phyloP scores from a whole-genome alignment of 1,139 yeast species.

The Saccharomyces hybrid region DNA sequence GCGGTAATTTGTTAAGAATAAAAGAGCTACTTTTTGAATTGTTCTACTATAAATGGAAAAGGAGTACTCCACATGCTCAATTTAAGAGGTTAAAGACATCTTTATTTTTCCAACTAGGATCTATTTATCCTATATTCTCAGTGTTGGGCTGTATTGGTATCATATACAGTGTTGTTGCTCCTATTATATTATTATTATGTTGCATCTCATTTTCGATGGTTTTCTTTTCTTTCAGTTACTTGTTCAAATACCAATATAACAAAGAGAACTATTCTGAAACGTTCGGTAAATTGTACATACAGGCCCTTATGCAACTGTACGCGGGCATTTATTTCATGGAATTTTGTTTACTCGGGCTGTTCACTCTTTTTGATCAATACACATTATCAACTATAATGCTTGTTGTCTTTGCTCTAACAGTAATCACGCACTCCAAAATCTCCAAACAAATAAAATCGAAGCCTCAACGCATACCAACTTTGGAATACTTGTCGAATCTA shows the following conservation, averaged over 20 bases:
- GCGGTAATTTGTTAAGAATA: slow-evolving; percentile 54
- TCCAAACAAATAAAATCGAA: slow-evolving; percentile 23
- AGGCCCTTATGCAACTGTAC: slow-evolving; percentile 65
- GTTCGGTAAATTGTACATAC: slow-evolving; percentile 61
- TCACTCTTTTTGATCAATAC: slow-evolving; percentile 47
- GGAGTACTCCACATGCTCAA: slow-evolving; percentile 54
- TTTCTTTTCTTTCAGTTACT: slow-evolving; percentile 60
- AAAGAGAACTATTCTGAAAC: slow-evolving; percentile 52
- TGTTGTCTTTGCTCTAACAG: slow-evolving; percentile 35
- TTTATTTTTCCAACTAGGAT: slow-evolving; percentile 61
- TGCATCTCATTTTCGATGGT: slow-evolving; percentile 50
- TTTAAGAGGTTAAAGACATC: slow-evolving; percentile 40
- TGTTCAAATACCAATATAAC: slow-evolving; percentile 48
- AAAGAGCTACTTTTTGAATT: slow-evolving; percentile 39
- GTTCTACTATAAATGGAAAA: slow-evolving; percentile 36
- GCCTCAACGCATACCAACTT: slow-evolving; percentile 5
- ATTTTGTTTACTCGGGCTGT: slow-evolving; percentile 65
- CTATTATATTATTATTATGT: slow-evolving; percentile 60
- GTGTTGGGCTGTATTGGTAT: slow-evolving; percentile 71
- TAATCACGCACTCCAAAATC: slow-evolving; percentile 35
- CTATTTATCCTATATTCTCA: slow-evolving; percentile 66
- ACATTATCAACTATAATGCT: slow-evolving; percentile 38
- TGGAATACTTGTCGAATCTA: slow-evolving; percentile 1
- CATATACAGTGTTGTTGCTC: slow-evolving; percentile 70
- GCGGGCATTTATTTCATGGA: slow-evolving; percentile 77